These are phyloP conservation scores for Strobilomyces dryophilus DNA, from an alignment of 768 basidiomycete genomes.

Conservation along the genomic window DNA sequence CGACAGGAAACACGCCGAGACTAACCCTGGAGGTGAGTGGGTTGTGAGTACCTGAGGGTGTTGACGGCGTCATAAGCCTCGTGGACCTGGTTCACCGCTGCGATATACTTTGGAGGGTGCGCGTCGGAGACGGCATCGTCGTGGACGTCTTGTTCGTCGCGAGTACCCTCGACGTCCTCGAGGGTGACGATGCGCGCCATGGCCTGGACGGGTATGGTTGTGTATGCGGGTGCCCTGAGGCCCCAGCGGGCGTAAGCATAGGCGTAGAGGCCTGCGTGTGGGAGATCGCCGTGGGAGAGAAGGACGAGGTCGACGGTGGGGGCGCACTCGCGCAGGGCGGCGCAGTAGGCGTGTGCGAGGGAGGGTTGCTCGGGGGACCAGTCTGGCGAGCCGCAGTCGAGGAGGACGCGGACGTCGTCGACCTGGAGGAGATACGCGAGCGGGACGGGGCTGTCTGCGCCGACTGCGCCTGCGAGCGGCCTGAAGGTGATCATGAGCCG, in stretches of 20 bases:
- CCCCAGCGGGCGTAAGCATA: slow-evolving; percentile 88
- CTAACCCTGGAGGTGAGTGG: slow-evolving; percentile 89
- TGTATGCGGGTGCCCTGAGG: slow-evolving; percentile 87
- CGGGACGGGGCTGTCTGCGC: slow-evolving; percentile 57
- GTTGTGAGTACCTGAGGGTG: slow-evolving; percentile 91
- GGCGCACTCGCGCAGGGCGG: slow-evolving; percentile 43
- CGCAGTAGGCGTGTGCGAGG: slow-evolving; percentile 49
- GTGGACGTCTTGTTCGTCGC: slow-evolving; percentile 66
- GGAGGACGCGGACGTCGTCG: slow-evolving; percentile 88
- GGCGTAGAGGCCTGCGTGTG: slow-evolving; percentile 88
- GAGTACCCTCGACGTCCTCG: slow-evolving; percentile 81
- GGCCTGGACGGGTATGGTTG: slow-evolving; percentile 91
- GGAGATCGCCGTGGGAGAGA: slow-evolving; percentile 89
- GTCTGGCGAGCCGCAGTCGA: slow-evolving; percentile 93
- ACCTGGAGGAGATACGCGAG: slow-evolving; percentile 87
- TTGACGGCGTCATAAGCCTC: slow-evolving; percentile 92
- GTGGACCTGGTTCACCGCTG: slow-evolving; percentile 80
- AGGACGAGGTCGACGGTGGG: slow-evolving; percentile 86
- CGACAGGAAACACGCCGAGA: slow-evolving; percentile 5
- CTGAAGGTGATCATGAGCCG: slow-evolving; percentile 78
- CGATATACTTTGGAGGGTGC: slow-evolving; percentile 49
- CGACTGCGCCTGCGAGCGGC: slow-evolving; percentile 82
- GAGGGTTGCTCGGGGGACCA: slow-evolving; percentile 58
- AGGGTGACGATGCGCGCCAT: slow-evolving; percentile 90
- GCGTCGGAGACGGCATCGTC: slow-evolving; percentile 20